Evolutionary conservation across 2,329 filamentous ascomycete genomes (phyloP), one percentile per base, ranked within the genome.

Genomic region (Aspergillus felis): DNA sequence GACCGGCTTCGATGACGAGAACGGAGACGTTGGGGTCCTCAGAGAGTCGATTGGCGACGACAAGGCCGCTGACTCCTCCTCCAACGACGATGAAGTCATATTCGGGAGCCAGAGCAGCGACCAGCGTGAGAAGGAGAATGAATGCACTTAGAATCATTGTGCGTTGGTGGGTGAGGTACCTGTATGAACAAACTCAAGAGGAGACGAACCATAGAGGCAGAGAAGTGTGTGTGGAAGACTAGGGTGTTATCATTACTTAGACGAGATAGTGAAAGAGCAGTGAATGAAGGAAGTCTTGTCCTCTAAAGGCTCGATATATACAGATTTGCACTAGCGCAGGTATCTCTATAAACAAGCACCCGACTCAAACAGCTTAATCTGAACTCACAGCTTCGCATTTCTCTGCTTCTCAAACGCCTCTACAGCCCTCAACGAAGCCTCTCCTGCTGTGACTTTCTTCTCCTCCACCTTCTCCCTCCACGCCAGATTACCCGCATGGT

Each of bases 361-460:
- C 22, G 12, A 50, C 29, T 32, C 29, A 17, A 24, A 12, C 24
- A 25, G 2, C 24, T 25, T 25, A 25, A 25, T 25, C 24, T 25
- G 24, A 25, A 7, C 38, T 67, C 57, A 72, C 60, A 73, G 68
- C 61, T 71, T 72, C 20, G 66, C 57, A 44, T 63, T 63, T 35
- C 52, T 75, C 58, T 74, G 74, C 50, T 75, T 71, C 75, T 80
- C 81, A 75, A 82, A 81, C 63, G 79, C 76, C 58, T 78, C 77
- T 53, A 84, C 81, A 63, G 76, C 79, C 66, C 76, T 78, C 65
- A 72, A 68, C 53, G 78, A 74, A 63, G 76, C 76, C 3, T 68
- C 72, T 61, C 72, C 70, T 60, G 73, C 68, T 53, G 71, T 62
- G 10, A 73, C 73, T 49, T 78, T 76, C 65, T 80, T 81, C 53